Conservation (phyloP, 2,329 filamentous ascomycete species). For the Rugonectria rugulosa region DNA sequence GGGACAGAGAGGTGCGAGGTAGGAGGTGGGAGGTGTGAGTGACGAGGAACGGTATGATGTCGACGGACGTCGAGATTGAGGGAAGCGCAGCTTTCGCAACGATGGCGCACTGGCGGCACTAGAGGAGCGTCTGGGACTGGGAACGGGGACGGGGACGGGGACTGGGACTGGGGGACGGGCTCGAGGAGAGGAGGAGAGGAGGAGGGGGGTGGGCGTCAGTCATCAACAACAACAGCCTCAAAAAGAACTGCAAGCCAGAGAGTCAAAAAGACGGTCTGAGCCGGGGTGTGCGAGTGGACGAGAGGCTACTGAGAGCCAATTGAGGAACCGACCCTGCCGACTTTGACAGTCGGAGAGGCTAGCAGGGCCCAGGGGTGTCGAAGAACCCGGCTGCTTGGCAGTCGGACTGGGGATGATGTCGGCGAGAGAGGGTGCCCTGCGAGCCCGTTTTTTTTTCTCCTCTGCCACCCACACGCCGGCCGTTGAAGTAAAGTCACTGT, state of each 20-base stretch:
- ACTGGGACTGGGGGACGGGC: slow-evolving; percentile 4
- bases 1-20: slow-evolving; percentile 25
- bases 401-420: slow-evolving; percentile 36
- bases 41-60: slow-evolving; percentile 36
- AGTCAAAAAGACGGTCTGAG: slow-evolving; percentile 41
- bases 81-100: slow-evolving; percentile 5
- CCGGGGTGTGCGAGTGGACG: slow-evolving; percentile 33
- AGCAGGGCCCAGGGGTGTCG: slow-evolving; percentile 37
- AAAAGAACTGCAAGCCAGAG: slow-evolving; percentile 25
- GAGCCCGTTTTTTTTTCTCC: slow-evolving; percentile 40
- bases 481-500: slow-evolving; percentile 35
- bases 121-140: slow-evolving; percentile 1
- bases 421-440: slow-evolving; percentile 37
- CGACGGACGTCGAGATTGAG: slow-evolving; percentile 37
- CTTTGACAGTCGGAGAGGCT: slow-evolving; percentile 40
- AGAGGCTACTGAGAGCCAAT: slow-evolving; percentile 37
- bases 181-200: background rate
- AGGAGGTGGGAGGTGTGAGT: slow-evolving; percentile 9
- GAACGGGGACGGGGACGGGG: background rate
- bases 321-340: slow-evolving; percentile 41
- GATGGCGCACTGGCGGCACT: slow-evolving; percentile 10
- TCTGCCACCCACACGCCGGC: slow-evolving; percentile 31
- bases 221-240: slow-evolving; percentile 31
- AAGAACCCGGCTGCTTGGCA: slow-evolving; percentile 37
- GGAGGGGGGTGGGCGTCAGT: slow-evolving; percentile 3